Conservation (phyloP, 371 early-diverging fungal genomes). For the Actinomortierella wolfii region DNA sequence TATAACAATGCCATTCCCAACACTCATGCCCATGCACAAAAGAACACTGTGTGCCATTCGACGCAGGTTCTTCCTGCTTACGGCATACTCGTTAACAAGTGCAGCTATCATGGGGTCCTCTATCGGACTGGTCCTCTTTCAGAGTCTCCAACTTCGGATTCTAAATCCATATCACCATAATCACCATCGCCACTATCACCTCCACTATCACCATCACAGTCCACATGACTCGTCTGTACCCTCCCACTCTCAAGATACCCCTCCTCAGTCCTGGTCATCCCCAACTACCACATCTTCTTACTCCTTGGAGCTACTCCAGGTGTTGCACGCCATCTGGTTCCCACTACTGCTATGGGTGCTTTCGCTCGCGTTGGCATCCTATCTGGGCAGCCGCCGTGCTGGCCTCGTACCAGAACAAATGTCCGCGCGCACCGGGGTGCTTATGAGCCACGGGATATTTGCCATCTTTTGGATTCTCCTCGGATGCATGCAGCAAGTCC, state of each 20-base stretch:
- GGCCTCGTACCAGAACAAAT: conserved; percentile 15
- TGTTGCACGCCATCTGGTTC: conserved; percentile 11
- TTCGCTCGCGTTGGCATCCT: conserved; percentile 5
- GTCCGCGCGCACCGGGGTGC: conserved; percentile 17
- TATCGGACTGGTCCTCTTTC: conserved; percentile 27
- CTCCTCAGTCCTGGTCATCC: background rate
- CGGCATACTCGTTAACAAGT: conserved; percentile 22
- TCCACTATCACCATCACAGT: conserved; percentile 4
- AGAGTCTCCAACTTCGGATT: conserved; percentile 26
- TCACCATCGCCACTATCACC: background rate
- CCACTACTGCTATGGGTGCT: conserved; percentile 18
- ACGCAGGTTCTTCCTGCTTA: conserved; percentile 17
- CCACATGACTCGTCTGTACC: background rate
- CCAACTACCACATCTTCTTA: too few relatives aligned
- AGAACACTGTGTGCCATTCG: background rate
- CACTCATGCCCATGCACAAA: conserved; percentile 2
- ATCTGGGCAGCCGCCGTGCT: conserved; percentile 8
- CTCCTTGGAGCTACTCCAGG: too few relatives aligned
- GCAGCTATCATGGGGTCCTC: conserved; percentile 41
- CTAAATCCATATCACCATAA: conserved; percentile 6
- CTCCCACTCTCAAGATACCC: background rate
- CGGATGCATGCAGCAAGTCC: conserved; percentile 24
- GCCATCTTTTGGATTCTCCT: conserved; percentile 23
- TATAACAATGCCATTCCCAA: background rate
- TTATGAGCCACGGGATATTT: conserved; percentile 26